Conservation (phyloP, 352 stramenopile genomes). For the Phytopythium boreale region DNA sequence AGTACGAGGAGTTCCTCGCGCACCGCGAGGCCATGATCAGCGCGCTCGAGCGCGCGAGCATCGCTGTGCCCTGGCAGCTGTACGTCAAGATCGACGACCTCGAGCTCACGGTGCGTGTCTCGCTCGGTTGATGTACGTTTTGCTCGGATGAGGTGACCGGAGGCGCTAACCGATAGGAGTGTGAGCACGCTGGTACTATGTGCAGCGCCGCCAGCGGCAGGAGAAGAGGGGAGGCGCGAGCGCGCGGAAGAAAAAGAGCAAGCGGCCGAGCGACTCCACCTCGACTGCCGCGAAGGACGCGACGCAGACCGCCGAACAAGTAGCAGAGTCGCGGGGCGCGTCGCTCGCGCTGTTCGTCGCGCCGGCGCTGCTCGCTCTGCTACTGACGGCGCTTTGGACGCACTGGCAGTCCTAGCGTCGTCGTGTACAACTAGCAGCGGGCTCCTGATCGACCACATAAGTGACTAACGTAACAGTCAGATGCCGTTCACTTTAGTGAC, state of each 20-base stretch:
- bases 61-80: constrained; percentile 61
- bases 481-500: too few species aligned
- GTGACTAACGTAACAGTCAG: too few species aligned
- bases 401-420: constrained; percentile 23
- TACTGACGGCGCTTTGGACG: constrained; percentile 48
- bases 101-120: constrained; percentile 72
- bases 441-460: too few species aligned
- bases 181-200: neutral
- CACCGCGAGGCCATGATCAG: constrained; percentile 47
- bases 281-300: neutral
- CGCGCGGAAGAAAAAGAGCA: constrained; percentile 6
- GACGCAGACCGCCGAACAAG: neutral
- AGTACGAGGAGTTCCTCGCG: constrained; percentile 53
- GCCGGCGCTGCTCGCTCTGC: constrained; percentile 41
- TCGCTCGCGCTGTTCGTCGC: constrained; percentile 42
- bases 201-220: constrained; percentile 39
- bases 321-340: constrained; percentile 8
- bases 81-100: constrained; percentile 79
- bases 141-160: neutral
- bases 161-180: neutral
- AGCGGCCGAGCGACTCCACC: neutral
- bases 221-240: constrained; percentile 34
- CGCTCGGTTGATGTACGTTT: too few species aligned
- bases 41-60: constrained; percentile 35
- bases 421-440: neutral